Evolutionary conservation across 1,284 basidiomycete species (phyloP).

Genomic region (Austroboletus novae-zelandiae): DNA sequence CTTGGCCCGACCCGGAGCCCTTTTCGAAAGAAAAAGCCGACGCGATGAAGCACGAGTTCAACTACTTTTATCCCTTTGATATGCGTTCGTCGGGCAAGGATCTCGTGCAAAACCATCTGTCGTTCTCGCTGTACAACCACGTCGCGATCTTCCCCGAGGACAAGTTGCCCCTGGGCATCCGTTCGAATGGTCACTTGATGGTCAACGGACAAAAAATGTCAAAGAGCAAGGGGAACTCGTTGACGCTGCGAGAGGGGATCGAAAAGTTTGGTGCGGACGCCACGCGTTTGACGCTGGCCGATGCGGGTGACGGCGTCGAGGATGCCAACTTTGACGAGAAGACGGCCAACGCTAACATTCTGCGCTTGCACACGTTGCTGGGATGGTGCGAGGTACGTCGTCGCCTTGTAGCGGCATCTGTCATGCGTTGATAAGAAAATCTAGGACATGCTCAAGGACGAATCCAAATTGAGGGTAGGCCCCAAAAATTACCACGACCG

Average conservation of each 20-base stretch:
- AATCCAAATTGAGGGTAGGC: slow-evolving; percentile 72
- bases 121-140: slow-evolving; percentile 95
- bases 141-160: slow-evolving; percentile 92
- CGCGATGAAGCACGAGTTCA: slow-evolving; percentile 86
- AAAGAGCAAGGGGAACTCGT: slow-evolving; percentile 91
- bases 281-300: slow-evolving; percentile 88
- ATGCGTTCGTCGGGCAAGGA: slow-evolving; percentile 99
- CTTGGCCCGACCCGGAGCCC: slow-evolving; percentile 69
- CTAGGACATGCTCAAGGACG: slow-evolving; percentile 75
- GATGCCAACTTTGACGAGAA: slow-evolving; percentile 99
- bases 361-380: slow-evolving; percentile 90
- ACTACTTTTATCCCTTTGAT: slow-evolving; percentile 99
- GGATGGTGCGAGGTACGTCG: slow-evolving; percentile 84
- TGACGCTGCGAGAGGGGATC: slow-evolving; percentile 77
- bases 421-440: slow-evolving; percentile 6
- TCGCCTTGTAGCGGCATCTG: too few species aligned
- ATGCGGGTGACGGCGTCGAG: slow-evolving; percentile 96
- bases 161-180: slow-evolving; percentile 91
- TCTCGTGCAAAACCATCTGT: slow-evolving; percentile 94
- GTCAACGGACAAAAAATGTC: slow-evolving; percentile 99
- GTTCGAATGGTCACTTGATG: slow-evolving; percentile 96
- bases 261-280: slow-evolving; percentile 93
- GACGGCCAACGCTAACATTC: slow-evolving; percentile 96
- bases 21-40: slow-evolving; percentile 80
- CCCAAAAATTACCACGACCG: slow-evolving; percentile 74